These are phyloP conservation scores for Gynostemma pentaphyllum DNA, from an alignment of 306 rosid genomes.

Conservation along the genomic window DNA sequence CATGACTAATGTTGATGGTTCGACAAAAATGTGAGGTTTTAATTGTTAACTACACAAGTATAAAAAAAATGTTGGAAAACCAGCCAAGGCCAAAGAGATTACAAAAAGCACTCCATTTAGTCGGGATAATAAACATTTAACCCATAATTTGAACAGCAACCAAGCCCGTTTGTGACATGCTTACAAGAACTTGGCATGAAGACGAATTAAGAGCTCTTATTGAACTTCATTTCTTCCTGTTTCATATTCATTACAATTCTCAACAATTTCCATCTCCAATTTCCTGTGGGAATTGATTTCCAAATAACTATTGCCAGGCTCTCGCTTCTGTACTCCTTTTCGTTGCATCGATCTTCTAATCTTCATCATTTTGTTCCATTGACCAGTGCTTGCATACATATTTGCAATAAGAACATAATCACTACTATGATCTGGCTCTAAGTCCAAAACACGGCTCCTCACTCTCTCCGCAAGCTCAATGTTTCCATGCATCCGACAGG, in stretches of 20 bases:
- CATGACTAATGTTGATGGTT: too few relatives aligned
- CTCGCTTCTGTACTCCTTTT: constrained; percentile 37
- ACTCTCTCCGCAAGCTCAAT: constrained; percentile 54
- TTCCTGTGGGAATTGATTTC: constrained; percentile 11
- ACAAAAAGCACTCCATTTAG: too few relatives aligned
- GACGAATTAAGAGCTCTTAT: neutral
- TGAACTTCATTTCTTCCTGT: neutral
- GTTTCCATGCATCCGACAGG: constrained; percentile 45
- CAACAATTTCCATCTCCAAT: neutral
- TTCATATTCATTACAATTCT: neutral
- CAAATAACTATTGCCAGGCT: constrained; percentile 47
- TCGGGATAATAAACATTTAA: too few relatives aligned
- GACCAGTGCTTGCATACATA: constrained; percentile 53
- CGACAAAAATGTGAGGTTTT: too few relatives aligned
- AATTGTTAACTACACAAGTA: too few relatives aligned
- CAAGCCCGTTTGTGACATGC: too few relatives aligned
- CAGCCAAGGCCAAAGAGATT: too few relatives aligned
- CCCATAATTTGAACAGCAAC: too few relatives aligned
- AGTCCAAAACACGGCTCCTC: constrained; percentile 37
- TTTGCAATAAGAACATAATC: constrained; percentile 69
- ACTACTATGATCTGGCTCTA: constrained; percentile 58
- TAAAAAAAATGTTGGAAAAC: too few relatives aligned
- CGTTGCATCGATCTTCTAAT: constrained; percentile 38
- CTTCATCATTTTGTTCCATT: constrained; percentile 40
- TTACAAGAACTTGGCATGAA: neutral